Evolutionary conservation across 2,329 filamentous ascomycete species (phyloP).

Genomic region (Pezicula radicicola): DNA sequence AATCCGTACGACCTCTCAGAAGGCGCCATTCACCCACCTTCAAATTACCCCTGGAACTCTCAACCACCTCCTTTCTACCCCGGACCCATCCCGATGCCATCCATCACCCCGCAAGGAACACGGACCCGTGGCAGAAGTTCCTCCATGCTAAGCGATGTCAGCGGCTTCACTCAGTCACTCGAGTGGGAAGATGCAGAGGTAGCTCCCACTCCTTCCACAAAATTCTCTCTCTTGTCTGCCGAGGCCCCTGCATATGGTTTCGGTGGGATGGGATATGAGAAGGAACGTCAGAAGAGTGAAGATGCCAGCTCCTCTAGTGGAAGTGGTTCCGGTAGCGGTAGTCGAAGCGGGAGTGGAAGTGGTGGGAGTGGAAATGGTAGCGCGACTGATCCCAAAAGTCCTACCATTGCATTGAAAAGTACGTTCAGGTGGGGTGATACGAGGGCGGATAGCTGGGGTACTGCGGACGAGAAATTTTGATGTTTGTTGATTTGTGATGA

Average conservation of each 20-base stretch:
- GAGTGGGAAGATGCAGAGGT: slow-evolving; percentile 34
- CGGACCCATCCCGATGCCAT: slow-evolving; percentile 3
- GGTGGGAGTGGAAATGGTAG: slow-evolving; percentile 41
- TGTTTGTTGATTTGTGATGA: too few species aligned
- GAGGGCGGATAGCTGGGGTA: too few species aligned
- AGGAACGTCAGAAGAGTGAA: slow-evolving; percentile 1
- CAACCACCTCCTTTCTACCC: slow-evolving; percentile 8
- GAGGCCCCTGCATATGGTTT: background rate
- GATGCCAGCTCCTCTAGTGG: slow-evolving; percentile 6
- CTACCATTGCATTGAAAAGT: slow-evolving; percentile 16
- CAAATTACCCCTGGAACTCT: slow-evolving; percentile 14
- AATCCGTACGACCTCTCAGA: slow-evolving; percentile 1
- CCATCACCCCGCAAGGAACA: slow-evolving; percentile 9
- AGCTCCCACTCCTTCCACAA: slow-evolving; percentile 15
- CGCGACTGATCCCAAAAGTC: slow-evolving; percentile 50
- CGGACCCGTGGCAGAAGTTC: slow-evolving; percentile 53
- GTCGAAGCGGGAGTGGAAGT: slow-evolving; percentile 29
- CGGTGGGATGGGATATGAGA: slow-evolving; percentile 9
- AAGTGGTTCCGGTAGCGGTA: slow-evolving; percentile 15
- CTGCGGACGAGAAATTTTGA: too few species aligned
- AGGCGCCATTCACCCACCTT: background rate
- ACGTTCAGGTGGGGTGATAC: too few species aligned
- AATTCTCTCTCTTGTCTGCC: background rate
- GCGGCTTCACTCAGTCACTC: slow-evolving; percentile 64
- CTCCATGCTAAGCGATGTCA: slow-evolving; percentile 65